Percentiles rank a stretch among this genome's conserved stretches.
Evolutionary conservation across 2,329 filamentous ascomycete species (phyloP).

Genomic region (Sclerotinia trifoliorum): DNA sequence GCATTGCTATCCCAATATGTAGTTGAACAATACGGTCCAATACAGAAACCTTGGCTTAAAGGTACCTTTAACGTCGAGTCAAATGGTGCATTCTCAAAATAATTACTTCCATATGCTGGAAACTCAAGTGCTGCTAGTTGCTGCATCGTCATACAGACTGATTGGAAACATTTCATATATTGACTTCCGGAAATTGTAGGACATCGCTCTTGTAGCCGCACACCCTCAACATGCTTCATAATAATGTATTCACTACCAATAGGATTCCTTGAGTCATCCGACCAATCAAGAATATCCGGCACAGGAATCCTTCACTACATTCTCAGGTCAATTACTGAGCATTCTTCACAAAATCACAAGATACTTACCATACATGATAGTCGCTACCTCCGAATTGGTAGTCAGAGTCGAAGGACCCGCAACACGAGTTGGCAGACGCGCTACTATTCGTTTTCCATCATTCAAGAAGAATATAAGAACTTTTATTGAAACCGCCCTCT

Average conservation of each 20-base stretch:
- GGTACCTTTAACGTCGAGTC: conserved; percentile 17
- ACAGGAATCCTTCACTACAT: neutral
- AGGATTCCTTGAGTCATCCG: conserved; percentile 13
- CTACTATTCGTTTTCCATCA: neutral
- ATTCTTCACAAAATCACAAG: neutral
- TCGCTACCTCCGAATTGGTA: neutral
- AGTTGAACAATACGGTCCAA: conserved; percentile 39
- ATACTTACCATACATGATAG: neutral
- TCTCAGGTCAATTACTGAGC: neutral
- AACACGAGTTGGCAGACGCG: neutral
- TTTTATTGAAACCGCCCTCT: neutral
- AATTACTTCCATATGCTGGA: conserved; percentile 42
- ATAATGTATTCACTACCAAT: conserved; percentile 45
- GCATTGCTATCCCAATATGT: conserved; percentile 17
- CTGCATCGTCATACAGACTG: conserved; percentile 25
- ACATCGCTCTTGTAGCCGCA: conserved; percentile 41
- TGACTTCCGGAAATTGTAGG: conserved; percentile 37
- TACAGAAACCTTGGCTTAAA: conserved; percentile 33
- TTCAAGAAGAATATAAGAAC: neutral
- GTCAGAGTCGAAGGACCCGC: neutral
- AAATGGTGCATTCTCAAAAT: conserved; percentile 31
- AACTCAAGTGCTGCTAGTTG: conserved; percentile 36
- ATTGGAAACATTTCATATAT: conserved; percentile 32
- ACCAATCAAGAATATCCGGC: neutral
- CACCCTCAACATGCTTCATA: conserved; percentile 42